Conservation (phyloP, 305 asterid species). For the Plantago rigida region DNA sequence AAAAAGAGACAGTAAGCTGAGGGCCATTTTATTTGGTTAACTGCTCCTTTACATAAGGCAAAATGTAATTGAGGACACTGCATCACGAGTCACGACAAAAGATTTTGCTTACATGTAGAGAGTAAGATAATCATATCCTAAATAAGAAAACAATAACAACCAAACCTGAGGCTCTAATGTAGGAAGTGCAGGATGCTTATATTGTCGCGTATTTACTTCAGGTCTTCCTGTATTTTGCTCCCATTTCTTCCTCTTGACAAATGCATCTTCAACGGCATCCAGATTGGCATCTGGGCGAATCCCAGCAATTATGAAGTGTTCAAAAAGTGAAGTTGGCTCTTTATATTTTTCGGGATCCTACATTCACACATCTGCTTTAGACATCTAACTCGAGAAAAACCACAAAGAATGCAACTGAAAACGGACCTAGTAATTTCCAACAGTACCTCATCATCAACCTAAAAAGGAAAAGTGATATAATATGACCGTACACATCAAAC, state of each 20-base stretch:
- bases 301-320: constrained; percentile 76
- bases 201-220: constrained; percentile 36
- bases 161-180: constrained; percentile 77
- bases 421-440: constrained; percentile 18
- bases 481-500: constrained; percentile 8
- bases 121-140: constrained; percentile 11
- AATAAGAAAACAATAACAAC: constrained; percentile 17
- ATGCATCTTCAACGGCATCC: constrained; percentile 71
- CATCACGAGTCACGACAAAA: too few species aligned
- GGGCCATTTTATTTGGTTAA: too few species aligned
- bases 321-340: constrained; percentile 73
- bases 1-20: too few species aligned
- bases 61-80: too few species aligned
- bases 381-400: constrained; percentile 9
- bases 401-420: too few species aligned
- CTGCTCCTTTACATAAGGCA: too few species aligned
- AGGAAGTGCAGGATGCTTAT: constrained; percentile 48
- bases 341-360: constrained; percentile 67
- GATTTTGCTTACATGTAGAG: neutral
- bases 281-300: constrained; percentile 80
- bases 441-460: constrained; percentile 16
- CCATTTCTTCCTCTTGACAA: constrained; percentile 51
- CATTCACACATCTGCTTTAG: constrained; percentile 32
- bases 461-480: constrained; percentile 1
- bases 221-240: constrained; percentile 44